Percentiles rank a stretch among this genome's conserved stretches.
These are phyloP conservation scores for Crucibulum laeve DNA, from an alignment of 768 basidiomycete genomes.

Conservation along the genomic window DNA sequence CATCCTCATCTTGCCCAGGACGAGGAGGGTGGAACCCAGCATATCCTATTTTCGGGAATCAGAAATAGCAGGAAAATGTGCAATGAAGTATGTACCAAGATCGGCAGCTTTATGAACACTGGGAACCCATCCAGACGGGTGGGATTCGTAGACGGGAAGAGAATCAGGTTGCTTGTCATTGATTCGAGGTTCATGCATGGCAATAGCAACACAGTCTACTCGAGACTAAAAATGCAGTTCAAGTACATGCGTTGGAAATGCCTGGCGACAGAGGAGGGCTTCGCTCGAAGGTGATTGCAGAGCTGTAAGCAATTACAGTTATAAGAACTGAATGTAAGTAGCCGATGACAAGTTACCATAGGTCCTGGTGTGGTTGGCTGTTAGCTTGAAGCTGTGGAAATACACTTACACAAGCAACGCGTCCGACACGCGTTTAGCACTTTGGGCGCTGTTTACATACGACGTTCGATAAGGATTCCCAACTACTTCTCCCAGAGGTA, in stretches of 20 bases:
- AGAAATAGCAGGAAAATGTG: neutral
- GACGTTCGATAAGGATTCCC: neutral
- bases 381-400: slow-evolving; percentile 1
- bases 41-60: slow-evolving; percentile 46
- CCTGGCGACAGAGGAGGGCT: neutral
- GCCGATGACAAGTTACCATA: too few species aligned
- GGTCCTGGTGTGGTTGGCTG: too few species aligned
- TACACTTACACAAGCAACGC: slow-evolving; percentile 14
- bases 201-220: slow-evolving; percentile 3
- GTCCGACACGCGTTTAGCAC: slow-evolving; percentile 7
- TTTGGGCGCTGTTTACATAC: neutral
- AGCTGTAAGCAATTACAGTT: too few species aligned
- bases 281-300: too few species aligned
- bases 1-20: slow-evolving; percentile 71
- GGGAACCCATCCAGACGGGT: slow-evolving; percentile 73
- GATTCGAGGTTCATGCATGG: slow-evolving; percentile 32
- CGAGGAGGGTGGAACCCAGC: slow-evolving; percentile 74
- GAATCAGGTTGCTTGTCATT: slow-evolving; percentile 19
- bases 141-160: slow-evolving; percentile 57
- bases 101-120: slow-evolving; percentile 63
- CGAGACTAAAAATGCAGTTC: too few species aligned
- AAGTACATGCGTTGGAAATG: slow-evolving; percentile 7
- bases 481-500: too few species aligned
- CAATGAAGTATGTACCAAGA: slow-evolving; percentile 43
- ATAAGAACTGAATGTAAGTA: too few species aligned